These are phyloP conservation scores for Amylostereum areolatum DNA, from an alignment of 1,284 basidiomycete genomes.

Conservation along the genomic window DNA sequence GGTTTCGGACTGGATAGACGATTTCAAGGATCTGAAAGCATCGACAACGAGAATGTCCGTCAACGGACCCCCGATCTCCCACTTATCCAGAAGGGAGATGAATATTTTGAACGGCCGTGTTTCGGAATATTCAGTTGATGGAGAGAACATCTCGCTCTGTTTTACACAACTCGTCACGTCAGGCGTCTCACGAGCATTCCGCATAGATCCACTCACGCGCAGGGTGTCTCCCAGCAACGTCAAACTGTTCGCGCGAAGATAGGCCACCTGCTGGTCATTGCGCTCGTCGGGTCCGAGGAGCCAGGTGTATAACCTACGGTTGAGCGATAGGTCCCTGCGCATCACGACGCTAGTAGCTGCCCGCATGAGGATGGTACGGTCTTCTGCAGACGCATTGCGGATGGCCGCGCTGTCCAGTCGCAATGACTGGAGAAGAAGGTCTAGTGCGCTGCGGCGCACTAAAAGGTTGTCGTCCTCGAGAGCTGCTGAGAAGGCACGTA, in stretches of 20 bases:
- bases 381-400: constrained; percentile 57
- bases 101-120: constrained; percentile 93
- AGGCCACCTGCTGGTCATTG: constrained; percentile 64
- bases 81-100: constrained; percentile 92
- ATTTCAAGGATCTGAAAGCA: constrained; percentile 66
- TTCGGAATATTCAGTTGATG: constrained; percentile 65
- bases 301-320: constrained; percentile 92
- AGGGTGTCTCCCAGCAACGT: constrained; percentile 65
- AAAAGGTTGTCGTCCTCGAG: constrained; percentile 88
- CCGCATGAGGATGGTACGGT: constrained; percentile 73
- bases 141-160: constrained; percentile 70
- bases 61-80: constrained; percentile 86
- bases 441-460: constrained; percentile 77
- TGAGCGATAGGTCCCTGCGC: constrained; percentile 88
- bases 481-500: constrained; percentile 84
- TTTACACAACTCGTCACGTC: constrained; percentile 5
- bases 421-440: constrained; percentile 74
- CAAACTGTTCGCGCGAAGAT: constrained; percentile 66
- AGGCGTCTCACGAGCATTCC: constrained; percentile 4
- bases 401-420: constrained; percentile 69
- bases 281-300: constrained; percentile 80
- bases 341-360: constrained; percentile 81
- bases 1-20: constrained; percentile 42
- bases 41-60: constrained; percentile 80
- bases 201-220: constrained; percentile 37